Conservation (phyloP, 2,329 filamentous ascomycete species). For the Pseudogymnoascus sp. region DNA sequence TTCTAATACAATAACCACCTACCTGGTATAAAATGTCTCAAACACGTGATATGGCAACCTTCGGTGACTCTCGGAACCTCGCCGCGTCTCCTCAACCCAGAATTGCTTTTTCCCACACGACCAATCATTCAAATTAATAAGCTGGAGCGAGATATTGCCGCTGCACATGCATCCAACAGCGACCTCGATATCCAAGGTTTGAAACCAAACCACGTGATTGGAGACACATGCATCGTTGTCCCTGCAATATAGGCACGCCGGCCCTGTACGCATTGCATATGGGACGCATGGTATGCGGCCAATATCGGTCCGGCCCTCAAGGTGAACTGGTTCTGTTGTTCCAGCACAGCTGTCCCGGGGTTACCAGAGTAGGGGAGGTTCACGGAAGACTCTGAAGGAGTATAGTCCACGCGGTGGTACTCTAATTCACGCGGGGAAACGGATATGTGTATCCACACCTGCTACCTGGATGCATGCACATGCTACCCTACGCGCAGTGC, state of each 20-base stretch:
- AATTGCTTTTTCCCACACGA: neutral
- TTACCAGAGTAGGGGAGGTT: neutral
- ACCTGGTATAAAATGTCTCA: neutral
- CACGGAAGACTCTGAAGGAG: neutral
- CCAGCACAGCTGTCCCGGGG: neutral
- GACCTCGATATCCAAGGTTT: neutral
- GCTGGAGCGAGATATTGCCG: neutral
- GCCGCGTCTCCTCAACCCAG: neutral
- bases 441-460: conserved; percentile 4
- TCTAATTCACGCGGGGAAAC: conserved; percentile 1
- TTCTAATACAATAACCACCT: neutral
- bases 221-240: neutral
- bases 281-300: neutral
- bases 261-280: conserved; percentile 7
- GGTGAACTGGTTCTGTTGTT: neutral
- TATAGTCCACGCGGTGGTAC: conserved; percentile 1
- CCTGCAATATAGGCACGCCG: neutral
- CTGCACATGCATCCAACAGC: neutral
- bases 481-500: conserved; percentile 6
- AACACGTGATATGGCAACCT: neutral
- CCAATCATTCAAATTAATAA: neutral
- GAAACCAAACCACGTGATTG: conserved; percentile 6
- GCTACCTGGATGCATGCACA: neutral
- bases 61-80: neutral
- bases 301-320: conserved; percentile 1